phyloP scores from a whole-genome alignment of 352 stramenopile genomes.

The Phytophthora crassamura region DNA sequence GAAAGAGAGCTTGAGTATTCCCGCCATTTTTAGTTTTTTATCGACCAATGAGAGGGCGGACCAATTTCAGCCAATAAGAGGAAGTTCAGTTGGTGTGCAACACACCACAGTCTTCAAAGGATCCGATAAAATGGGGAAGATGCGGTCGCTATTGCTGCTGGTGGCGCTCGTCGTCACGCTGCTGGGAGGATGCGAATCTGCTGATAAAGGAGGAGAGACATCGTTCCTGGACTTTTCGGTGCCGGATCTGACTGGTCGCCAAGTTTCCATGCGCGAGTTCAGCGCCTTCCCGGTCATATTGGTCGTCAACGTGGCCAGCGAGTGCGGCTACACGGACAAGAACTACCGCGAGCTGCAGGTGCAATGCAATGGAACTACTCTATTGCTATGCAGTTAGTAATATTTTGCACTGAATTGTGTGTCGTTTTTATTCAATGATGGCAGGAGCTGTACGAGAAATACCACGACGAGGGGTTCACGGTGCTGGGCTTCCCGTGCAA shows the following conservation, averaged over 20 bases:
- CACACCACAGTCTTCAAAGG: not conserved
- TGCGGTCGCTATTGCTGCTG: constrained; percentile 14
- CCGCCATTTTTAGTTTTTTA: constrained; percentile 27
- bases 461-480: constrained; percentile 74
- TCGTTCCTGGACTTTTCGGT: constrained; percentile 73
- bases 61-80: constrained; percentile 17
- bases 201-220: constrained; percentile 1
- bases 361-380: not conserved
- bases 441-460: constrained; percentile 79
- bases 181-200: not conserved
- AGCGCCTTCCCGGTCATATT: constrained; percentile 68
- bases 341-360: constrained; percentile 85
- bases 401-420: not conserved
- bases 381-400: not conserved
- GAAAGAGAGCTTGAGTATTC: not conserved
- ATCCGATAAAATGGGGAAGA: constrained; percentile 16
- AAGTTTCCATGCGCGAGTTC: constrained; percentile 60
- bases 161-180: constrained; percentile 16
- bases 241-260: constrained; percentile 49
- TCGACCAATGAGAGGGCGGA: constrained; percentile 12
- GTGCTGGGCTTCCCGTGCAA: constrained; percentile 97
- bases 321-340: constrained; percentile 81
- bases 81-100: not conserved
- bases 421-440: constrained; percentile 1
- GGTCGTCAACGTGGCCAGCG: constrained; percentile 86